Base-by-base conservation (phyloP, 257 asterid species). In the Nicotiana knightiana region DNA sequence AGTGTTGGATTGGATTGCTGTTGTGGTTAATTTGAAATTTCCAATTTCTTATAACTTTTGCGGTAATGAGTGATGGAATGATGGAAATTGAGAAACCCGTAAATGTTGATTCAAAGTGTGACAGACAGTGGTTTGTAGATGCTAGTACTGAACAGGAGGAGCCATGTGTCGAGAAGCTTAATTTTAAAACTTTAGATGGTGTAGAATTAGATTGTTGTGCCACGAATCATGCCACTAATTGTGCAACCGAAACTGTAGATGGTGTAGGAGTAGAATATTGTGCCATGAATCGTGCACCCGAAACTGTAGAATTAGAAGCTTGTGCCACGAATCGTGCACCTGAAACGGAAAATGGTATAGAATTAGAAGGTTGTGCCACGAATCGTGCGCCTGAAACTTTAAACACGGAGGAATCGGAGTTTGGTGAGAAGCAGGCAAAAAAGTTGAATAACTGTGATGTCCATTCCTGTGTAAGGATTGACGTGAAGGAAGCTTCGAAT, bases 401-500 rank as follows among this genome's bases (percentile, higher is more conserved):
- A 65, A 86, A 70, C 48, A 51, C 73, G 39, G 80, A 83, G 61
- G 88, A 85, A 33, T 30, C 68, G 11, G 89, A 81, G 88, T 53
- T 83, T 32, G 55, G 55, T 79, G 82, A 81, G 70, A 68, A 80
- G 63, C 85, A 84, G 58, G 67, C 18, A 67, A 88, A 87, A 71
- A 90, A 76, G 43, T 26, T 58, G 6, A 80, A 79, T 82, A 83
- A 83, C 73, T 32, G 81, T 84, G 87, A 82, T 37, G 68, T 88
- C 87, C 91, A 89, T 82, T 82, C 57, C 62, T 81, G 81, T 73
- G 85, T 85, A 67, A 84, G 68, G 67, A 82, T 82, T 84, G 88
- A 87, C 63, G 80, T 77, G 82, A 94, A 90, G 88, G 99, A 93
- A 82, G 87, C 89, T 76, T 93, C 97, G 39, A 93, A 91, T 81